Evolutionary conservation across 805 yeast genomes (phyloP).

Genomic region (Candida pseudofarinosa): DNA sequence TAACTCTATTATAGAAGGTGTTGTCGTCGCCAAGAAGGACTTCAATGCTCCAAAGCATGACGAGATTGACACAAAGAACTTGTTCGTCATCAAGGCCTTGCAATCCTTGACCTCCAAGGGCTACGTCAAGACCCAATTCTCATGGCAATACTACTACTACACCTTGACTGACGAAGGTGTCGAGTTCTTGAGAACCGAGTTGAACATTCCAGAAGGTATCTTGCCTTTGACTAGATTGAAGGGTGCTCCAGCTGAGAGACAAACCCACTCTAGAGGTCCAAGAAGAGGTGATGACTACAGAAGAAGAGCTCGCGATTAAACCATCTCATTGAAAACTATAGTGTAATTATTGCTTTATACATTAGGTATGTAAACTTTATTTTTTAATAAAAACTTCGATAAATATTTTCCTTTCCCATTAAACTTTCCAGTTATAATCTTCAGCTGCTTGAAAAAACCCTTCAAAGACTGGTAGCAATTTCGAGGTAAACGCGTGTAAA

Average conservation of each 20-base stretch:
- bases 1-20: constrained; percentile 78
- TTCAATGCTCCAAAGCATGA: constrained; percentile 97
- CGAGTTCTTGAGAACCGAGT: constrained; percentile 95
- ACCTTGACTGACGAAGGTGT: constrained; percentile 99
- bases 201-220: constrained; percentile 97
- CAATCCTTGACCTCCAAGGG: constrained; percentile 99
- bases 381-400: constrained; percentile 3
- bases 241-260: constrained; percentile 82
- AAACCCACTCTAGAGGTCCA: constrained; percentile 39
- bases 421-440: too few relatives aligned
- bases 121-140: constrained; percentile 98
- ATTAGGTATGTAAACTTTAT: constrained; percentile 6
- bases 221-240: constrained; percentile 98
- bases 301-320: constrained; percentile 57
- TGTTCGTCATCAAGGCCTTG: constrained; percentile 96
- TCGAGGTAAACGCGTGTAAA: background rate
- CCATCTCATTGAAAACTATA: constrained; percentile 6
- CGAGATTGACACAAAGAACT: constrained; percentile 96
- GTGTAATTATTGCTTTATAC: constrained; percentile 8
- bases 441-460: too few relatives aligned
- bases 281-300: constrained; percentile 44
- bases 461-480: background rate
- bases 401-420: too few relatives aligned
- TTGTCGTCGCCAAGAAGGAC: constrained; percentile 99
- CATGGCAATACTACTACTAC: constrained; percentile 99